Base-by-base conservation (phyloP, 2,329 filamentous ascomycete genomes). In the Fusarium nurragi region DNA sequence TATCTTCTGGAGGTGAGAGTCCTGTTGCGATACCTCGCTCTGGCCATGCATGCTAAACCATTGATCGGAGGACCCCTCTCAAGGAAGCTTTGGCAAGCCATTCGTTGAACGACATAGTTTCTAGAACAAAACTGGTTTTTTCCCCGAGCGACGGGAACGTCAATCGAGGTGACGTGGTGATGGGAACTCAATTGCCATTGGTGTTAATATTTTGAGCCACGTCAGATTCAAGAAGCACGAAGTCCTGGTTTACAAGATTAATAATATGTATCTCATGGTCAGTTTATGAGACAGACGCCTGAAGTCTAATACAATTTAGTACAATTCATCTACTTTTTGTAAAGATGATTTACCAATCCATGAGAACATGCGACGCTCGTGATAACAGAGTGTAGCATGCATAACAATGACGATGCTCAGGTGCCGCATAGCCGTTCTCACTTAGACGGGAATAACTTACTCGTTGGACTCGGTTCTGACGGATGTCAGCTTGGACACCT, bases 401-500 rank as follows among this genome's bases (percentile, higher is more conserved):
- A 52, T 36, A 28, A 44, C 43, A 37, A 59, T 60, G 56, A 59
- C 40, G 39, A 53, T 39, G 32, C 8, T 18, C 18, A 30, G 19
- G 37, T 56, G 39, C 53, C 53, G 40, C 53, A 23, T 50, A 54
- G 34, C 26, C 22, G 39, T 52, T 22, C 37, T 26, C 34, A 39
- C 54, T 57, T 43, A 37, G 23, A 25, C 37, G 50, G 50, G 23
- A 49, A 54, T 54, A 54, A 54, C 13, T n/a, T 25, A 49, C 26
- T 38, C 9, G 28, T 54, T 54, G 49, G 18, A 40, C 41, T 60
- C 56, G 56, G 56, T 60, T 60, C 56, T 59, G 56, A 41, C 45
- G 56, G 56, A 58, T 60, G 56, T 52, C 56, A 59, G 56, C 40
- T 19, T 45, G 41, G 23, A 32, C 32, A 47, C 49, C 32, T 37